These are phyloP conservation scores for Pittosporum tobira DNA, from an alignment of 129 eudicot species.

Conservation along the genomic window DNA sequence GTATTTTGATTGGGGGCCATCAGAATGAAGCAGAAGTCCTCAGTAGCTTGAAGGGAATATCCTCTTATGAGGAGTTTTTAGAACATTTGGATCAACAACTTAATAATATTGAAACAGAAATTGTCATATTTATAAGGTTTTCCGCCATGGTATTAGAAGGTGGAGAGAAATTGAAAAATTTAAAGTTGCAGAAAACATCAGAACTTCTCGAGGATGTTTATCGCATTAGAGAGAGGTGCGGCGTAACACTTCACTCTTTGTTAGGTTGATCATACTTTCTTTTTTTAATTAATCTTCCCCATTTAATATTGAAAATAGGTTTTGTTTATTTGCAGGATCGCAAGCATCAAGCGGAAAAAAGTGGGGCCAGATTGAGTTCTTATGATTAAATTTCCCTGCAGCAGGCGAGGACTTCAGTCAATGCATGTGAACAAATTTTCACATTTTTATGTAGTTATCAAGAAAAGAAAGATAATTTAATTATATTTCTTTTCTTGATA, in stretches of 20 bases:
- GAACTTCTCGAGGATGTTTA: constrained; percentile 55
- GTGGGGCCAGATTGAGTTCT: constrained; percentile 15
- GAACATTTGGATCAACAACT: constrained; percentile 51
- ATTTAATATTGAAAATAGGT: constrained; percentile 2
- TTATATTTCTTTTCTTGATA: not conserved
- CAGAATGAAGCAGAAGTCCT: constrained; percentile 14
- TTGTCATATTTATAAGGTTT: constrained; percentile 39
- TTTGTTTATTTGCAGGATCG: constrained; percentile 41
- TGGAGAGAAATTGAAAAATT: constrained; percentile 30
- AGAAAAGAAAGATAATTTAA: not conserved
- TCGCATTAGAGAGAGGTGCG: constrained; percentile 59
- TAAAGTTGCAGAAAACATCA: constrained; percentile 41
- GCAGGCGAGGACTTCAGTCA: constrained; percentile 9
- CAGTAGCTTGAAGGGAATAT: constrained; percentile 26
- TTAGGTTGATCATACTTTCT: not conserved
- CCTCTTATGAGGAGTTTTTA: constrained; percentile 56
- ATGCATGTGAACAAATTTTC: not conserved
- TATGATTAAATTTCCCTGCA: not conserved
- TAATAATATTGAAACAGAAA: constrained; percentile 48
- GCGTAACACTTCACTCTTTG: not conserved
- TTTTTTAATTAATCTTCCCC: not conserved
- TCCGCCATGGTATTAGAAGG: constrained; percentile 43
- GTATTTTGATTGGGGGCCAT: constrained; percentile 9
- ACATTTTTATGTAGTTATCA: too few species aligned
- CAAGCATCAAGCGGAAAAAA: constrained; percentile 32